Evolutionary conservation across 2,329 filamentous ascomycete species (phyloP).

Genomic region (Phialophora macrospora): DNA sequence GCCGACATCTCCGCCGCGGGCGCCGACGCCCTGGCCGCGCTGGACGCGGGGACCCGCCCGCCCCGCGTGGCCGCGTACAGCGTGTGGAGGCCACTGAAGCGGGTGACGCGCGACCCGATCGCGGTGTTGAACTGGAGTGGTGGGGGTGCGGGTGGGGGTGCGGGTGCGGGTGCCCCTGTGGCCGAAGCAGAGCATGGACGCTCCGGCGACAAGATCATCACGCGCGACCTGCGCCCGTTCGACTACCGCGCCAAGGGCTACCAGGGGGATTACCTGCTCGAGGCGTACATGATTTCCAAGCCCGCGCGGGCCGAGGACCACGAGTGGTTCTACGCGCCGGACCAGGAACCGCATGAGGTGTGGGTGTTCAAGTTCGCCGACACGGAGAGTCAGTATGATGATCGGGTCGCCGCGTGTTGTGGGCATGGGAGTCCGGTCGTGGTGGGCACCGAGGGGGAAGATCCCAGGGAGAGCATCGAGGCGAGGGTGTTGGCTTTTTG

Average conservation of each 20-base stretch:
- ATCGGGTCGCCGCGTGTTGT: background rate
- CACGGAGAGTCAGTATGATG: conserved; percentile 11
- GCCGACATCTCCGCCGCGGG: background rate
- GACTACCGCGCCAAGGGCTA: conserved; percentile 13
- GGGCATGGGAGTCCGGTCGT: conserved; percentile 7
- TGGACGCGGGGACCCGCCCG: background rate
- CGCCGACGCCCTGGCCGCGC: conserved; percentile 6
- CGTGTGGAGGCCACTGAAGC: conserved; percentile 13
- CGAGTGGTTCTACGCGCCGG: conserved; percentile 7
- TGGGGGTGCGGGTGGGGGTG: too few species aligned
- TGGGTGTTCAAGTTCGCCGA: conserved; percentile 17
- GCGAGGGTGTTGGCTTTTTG: conserved; percentile 12
- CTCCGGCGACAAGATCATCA: too few species aligned
- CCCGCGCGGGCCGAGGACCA: conserved; percentile 2
- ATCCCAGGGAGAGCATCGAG: conserved; percentile 8
- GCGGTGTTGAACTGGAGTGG: conserved; percentile 9
- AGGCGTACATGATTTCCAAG: conserved; percentile 9
- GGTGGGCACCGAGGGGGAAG: background rate
- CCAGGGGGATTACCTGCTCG: conserved; percentile 6
- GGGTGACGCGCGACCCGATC: conserved; percentile 9
- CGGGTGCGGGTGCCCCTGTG: too few species aligned
- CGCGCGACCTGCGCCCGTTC: background rate
- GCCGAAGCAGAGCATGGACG: too few species aligned
- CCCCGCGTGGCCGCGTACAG: conserved; percentile 10
- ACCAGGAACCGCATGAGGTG: conserved; percentile 14